Conservation (phyloP, 2,329 filamentous ascomycete genomes). For the Trichophyton verrucosum region DNA sequence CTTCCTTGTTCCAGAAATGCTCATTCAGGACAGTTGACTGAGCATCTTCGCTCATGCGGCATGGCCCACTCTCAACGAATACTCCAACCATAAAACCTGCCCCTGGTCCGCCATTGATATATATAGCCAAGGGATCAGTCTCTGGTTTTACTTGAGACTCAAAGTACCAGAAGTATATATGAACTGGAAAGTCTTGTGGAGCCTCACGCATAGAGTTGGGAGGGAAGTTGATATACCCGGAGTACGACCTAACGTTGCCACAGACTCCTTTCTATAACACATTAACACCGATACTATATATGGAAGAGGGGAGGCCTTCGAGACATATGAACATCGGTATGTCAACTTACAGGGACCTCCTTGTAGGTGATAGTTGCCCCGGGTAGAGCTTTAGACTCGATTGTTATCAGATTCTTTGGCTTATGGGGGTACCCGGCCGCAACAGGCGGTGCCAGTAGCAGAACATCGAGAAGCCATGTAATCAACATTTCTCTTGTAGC, state of each 20-base stretch:
- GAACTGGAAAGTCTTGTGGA: conserved; percentile 19
- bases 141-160: conserved; percentile 28
- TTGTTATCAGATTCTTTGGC: background rate
- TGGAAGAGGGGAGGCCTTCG: background rate
- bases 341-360: background rate
- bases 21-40: conserved; percentile 21
- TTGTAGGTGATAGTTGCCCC: conserved; percentile 4
- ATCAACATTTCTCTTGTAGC: background rate
- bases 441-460: background rate
- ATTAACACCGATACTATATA: background rate
- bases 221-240: conserved; percentile 4
- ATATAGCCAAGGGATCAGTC: conserved; percentile 27
- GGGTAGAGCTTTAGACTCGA: background rate
- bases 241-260: conserved; percentile 3
- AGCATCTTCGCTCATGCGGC: conserved; percentile 38
- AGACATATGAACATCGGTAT: no score
- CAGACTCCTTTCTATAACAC: background rate
- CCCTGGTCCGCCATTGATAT: conserved; percentile 32
- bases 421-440: background rate
- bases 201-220: conserved; percentile 3
- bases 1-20: conserved; percentile 45
- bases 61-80: conserved; percentile 27
- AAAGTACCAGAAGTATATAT: conserved; percentile 38
- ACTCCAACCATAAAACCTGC: conserved; percentile 27
- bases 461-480: background rate